Conservation (phyloP, 2,329 filamentous ascomycete genomes). For the Trichoderma atrobrunneum region DNA sequence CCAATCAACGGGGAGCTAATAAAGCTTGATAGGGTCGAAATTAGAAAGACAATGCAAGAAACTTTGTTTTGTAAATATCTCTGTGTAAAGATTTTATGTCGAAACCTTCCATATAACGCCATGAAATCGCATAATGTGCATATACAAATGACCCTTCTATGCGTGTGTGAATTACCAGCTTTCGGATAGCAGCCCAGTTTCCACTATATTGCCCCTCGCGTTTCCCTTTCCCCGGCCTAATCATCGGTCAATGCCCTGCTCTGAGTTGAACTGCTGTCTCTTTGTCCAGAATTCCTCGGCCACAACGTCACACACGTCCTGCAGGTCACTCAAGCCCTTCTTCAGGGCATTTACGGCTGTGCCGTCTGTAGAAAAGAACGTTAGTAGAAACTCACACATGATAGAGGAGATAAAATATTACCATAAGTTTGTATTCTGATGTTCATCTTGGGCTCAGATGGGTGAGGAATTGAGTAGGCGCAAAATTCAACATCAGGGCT, state of each 20-base stretch:
- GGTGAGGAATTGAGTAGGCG: conserved; percentile 96
- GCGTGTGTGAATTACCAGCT: conserved; percentile 25
- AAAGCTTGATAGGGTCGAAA: conserved; percentile 50
- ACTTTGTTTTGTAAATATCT: conserved; percentile 37
- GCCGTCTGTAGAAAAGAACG: conserved; percentile 54
- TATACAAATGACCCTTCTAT: conserved; percentile 12
- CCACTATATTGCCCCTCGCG: conserved; percentile 14
- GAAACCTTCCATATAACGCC: conserved; percentile 34
- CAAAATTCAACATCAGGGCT: conserved; percentile 97
- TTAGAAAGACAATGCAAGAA: conserved; percentile 37
- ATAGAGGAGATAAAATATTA: conserved; percentile 42
- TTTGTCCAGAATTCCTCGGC: conserved; percentile 80
- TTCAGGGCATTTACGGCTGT: conserved; percentile 82
- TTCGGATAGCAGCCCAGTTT: background rate
- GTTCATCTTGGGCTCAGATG: conserved; percentile 95
- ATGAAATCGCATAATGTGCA: conserved; percentile 27
- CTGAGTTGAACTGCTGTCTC: conserved; percentile 36
- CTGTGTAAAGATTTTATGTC: conserved; percentile 28
- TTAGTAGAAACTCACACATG: conserved; percentile 20
- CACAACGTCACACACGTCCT: conserved; percentile 90
- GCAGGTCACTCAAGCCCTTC: conserved; percentile 84
- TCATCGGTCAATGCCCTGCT: conserved; percentile 35
- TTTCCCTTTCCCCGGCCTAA: background rate
- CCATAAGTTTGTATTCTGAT: conserved; percentile 95
- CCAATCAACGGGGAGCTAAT: conserved; percentile 22